Evolutionary conservation across 208 protist genomes (phyloP).

Genomic region (Trypanosoma lewisi): DNA sequence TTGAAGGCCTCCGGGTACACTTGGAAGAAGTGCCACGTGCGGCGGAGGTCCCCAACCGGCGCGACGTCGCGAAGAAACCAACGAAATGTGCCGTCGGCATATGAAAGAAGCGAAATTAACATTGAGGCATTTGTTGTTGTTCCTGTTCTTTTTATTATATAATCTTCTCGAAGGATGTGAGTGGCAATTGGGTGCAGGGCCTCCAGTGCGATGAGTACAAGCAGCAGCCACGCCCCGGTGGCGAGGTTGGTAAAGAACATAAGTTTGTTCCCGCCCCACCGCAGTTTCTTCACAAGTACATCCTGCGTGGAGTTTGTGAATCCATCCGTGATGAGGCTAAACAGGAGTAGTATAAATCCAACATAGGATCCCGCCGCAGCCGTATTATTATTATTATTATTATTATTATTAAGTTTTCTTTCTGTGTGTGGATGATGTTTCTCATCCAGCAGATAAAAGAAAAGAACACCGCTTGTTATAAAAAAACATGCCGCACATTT

Average conservation of each 20-base stretch:
- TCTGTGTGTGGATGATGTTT: not conserved
- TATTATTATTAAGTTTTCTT: not conserved
- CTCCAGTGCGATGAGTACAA: slow-evolving; percentile 38
- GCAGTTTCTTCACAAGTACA: slow-evolving; percentile 52
- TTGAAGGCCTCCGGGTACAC: slow-evolving; percentile 41
- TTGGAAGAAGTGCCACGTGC: slow-evolving; percentile 49
- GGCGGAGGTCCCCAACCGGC: slow-evolving; percentile 53
- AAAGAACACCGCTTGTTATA: slow-evolving; percentile 61
- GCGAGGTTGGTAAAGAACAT: slow-evolving; percentile 68
- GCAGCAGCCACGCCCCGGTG: slow-evolving; percentile 38
- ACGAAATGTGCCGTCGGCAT: not conserved
- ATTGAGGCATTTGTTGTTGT: slow-evolving; percentile 2
- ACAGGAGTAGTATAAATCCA: slow-evolving; percentile 52
- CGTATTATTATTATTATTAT: not conserved
- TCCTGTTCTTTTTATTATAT: not conserved
- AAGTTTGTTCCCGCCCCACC: slow-evolving; percentile 55
- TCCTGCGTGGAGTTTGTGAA: slow-evolving; percentile 87
- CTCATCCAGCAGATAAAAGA: slow-evolving; percentile 65
- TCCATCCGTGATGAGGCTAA: slow-evolving; percentile 74
- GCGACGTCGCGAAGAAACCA: slow-evolving; percentile 28
- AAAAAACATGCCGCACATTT: slow-evolving; percentile 56
- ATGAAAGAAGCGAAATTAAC: not conserved
- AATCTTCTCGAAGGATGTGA: slow-evolving; percentile 19
- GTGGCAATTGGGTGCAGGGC: slow-evolving; percentile 16
- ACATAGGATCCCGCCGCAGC: slow-evolving; percentile 8